Evolutionary conservation across 2,329 filamentous ascomycete genomes (phyloP).

Genomic region (Teratosphaeriaceae sp.): DNA sequence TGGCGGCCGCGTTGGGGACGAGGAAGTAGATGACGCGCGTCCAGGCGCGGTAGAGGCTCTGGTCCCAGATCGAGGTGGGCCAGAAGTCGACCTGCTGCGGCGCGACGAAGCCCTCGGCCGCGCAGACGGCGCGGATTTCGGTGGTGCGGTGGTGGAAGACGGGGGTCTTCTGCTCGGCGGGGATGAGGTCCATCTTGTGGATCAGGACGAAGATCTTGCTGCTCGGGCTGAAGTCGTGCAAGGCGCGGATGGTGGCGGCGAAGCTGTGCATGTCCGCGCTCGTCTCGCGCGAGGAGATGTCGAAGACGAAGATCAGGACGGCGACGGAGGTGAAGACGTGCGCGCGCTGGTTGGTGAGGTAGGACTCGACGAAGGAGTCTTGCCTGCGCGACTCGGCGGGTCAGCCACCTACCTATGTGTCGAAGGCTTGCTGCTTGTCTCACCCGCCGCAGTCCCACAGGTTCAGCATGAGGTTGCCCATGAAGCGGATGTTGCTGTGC

Average conservation of each 20-base stretch:
- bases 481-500: constrained; percentile 96
- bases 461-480: constrained; percentile 94
- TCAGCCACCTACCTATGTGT: constrained; percentile 10
- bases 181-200: constrained; percentile 96
- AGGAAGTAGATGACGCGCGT: constrained; percentile 96
- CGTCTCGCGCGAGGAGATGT: constrained; percentile 93
- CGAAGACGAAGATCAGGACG: constrained; percentile 98
- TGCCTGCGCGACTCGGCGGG: constrained; percentile 63
- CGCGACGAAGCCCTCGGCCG: constrained; percentile 57
- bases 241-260: constrained; percentile 78
- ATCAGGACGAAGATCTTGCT: constrained; percentile 91
- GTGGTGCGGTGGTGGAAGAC: constrained; percentile 80
- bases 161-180: constrained; percentile 66
- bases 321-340: constrained; percentile 97
- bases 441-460: constrained; percentile 96
- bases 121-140: constrained; percentile 68
- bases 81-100: constrained; percentile 64
- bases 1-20: constrained; percentile 85
- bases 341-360: constrained; percentile 87
- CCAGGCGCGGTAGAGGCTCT: constrained; percentile 97
- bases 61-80: constrained; percentile 96
- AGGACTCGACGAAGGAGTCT: constrained; percentile 98
- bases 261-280: constrained; percentile 91
- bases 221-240: constrained; percentile 73
- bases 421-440: too few species aligned